Conservation (phyloP, 345 rosid species). For the Melaleuca alternifolia region DNA sequence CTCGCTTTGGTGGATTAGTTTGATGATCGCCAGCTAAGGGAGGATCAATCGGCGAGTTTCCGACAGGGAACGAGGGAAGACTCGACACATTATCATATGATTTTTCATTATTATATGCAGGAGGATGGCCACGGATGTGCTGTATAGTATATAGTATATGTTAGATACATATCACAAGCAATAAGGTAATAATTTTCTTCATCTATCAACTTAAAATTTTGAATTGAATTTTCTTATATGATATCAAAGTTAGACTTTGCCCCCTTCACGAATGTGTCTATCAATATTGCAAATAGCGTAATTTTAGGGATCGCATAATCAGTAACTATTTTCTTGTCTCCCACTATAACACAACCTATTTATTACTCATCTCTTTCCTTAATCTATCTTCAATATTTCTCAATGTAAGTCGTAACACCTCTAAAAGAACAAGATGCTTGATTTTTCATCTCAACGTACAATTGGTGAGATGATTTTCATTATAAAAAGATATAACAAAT, state of each 20-base stretch:
- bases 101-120: background rate
- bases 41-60: background rate
- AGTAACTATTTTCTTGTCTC: background rate
- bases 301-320: background rate
- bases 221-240: too few relatives aligned
- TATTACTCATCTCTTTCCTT: background rate
- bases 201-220: too few relatives aligned
- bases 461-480: too few relatives aligned
- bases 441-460: too few relatives aligned
- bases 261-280: too few relatives aligned
- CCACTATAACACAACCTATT: background rate
- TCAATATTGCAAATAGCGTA: background rate
- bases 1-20: background rate
- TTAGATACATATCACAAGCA: too few relatives aligned
- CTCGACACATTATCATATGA: background rate
- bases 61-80: background rate
- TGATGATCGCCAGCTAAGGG: background rate
- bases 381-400: background rate
- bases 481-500: too few relatives aligned
- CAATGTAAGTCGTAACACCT: background rate
- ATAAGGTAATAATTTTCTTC: too few relatives aligned
- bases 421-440: background rate
- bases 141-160: too few relatives aligned
- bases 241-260: too few relatives aligned
- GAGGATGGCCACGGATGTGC: too few relatives aligned